Percentiles rank a stretch among this genome's conserved stretches.
phyloP scores from a whole-genome alignment of 2,329 filamentous ascomycete species.

The Pestalotiopsis sp. region DNA sequence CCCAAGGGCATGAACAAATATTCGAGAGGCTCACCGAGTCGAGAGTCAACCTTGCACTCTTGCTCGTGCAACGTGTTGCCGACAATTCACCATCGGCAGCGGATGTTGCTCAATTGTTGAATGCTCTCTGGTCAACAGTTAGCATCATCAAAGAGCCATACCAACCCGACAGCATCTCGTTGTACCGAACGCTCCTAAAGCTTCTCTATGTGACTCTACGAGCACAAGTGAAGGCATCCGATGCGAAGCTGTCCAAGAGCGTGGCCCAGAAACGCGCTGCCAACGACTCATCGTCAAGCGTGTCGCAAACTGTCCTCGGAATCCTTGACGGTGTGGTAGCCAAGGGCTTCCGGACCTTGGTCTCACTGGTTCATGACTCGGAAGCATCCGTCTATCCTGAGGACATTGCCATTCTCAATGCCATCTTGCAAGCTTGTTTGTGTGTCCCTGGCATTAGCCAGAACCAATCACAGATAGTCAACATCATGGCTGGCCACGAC shows the following conservation, averaged over 20 bases:
- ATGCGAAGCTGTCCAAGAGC: constrained; percentile 27
- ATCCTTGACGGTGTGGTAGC: constrained; percentile 79
- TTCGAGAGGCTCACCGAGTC: constrained; percentile 77
- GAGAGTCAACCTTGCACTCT: constrained; percentile 79
- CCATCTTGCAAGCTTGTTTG: constrained; percentile 82
- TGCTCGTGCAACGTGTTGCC: constrained; percentile 78
- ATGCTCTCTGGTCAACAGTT: constrained; percentile 53
- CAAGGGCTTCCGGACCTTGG: constrained; percentile 79
- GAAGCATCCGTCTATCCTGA: constrained; percentile 67
- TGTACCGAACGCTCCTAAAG: constrained; percentile 83
- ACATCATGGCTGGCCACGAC: constrained; percentile 70
- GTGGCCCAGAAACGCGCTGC: constrained; percentile 23
- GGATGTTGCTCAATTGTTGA: constrained; percentile 54
- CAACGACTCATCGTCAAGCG: constrained; percentile 42
- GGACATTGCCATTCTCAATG: constrained; percentile 85
- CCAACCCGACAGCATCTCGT: constrained; percentile 55
- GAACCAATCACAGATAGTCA: constrained; percentile 69
- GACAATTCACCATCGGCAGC: constrained; percentile 52
- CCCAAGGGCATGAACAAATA: constrained; percentile 75
- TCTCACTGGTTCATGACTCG: constrained; percentile 79
- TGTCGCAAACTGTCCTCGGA: constrained; percentile 70
- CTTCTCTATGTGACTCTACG: constrained; percentile 82
- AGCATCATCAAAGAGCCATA: constrained; percentile 57
- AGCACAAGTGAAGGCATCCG: constrained; percentile 52
- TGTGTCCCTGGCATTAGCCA: constrained; percentile 76